Base-by-base conservation (phyloP, 768 basidiomycete genomes). In the Hygrocybe coccinea region DNA sequence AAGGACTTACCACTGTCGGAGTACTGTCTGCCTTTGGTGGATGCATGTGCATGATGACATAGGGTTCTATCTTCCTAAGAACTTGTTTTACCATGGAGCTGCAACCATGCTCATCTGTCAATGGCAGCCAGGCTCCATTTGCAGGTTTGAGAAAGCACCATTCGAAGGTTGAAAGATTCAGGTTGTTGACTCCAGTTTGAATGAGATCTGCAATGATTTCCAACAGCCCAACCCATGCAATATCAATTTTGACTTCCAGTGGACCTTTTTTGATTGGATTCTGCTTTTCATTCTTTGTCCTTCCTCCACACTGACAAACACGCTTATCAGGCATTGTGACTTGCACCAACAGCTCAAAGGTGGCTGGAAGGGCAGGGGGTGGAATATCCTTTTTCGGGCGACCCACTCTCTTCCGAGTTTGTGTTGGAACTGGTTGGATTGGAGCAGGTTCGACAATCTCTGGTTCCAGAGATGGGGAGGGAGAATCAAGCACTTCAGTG, bases 11-110 rank as follows among this genome's bases (percentile, higher is more conserved):
- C 43, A 44, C 10, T 17, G 43, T 24, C 10, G n/a, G 12, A 12
- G n/a, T n/a, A 9, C 21, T 29, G 24, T 15, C 25, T 15, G 6
- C 14, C 22, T 46, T 50, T 33, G 24, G 48, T 3, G 29, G 29
- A 22, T 50, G 48, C 48, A 50, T 50, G 34, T 21, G 48, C 21
- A 50, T 14, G 19, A 50, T 29, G 24, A 50, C 48, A 34, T 50
- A 50, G 11, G 12, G 24, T 15, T n/a, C 25, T 14, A 7, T n/a
- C 34, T 25, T 25, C 5, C 3, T 34, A 25, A 50, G 19, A 36
- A 50, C 29, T 25, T 50, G 17, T 19, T 50, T 50, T 17, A 50
- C 14, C 48, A 50, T 14, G 10, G 48, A 50, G 15, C 11, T 21
- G 15, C 21, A 29, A 2, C 48, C 48, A 36, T 6, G 6, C 29